Conservation (phyloP, 2,329 filamentous ascomycete genomes). For the Huntiella omanensis region DNA sequence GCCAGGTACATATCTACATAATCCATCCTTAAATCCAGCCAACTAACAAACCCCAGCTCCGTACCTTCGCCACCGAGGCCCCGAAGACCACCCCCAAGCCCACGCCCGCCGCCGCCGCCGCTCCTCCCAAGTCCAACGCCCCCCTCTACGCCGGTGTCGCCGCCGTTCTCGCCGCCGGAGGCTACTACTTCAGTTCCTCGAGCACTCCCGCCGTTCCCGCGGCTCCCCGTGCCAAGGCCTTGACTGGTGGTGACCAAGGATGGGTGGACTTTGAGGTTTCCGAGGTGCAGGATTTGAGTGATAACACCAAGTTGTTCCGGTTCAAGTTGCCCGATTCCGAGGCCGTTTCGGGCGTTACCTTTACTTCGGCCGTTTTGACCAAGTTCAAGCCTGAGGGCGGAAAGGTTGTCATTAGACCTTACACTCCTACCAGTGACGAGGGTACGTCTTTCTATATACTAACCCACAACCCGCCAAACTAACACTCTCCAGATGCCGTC, state of each 20-base stretch:
- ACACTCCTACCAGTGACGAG: constrained; percentile 83
- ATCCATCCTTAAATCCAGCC: neutral
- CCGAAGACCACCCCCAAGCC: constrained; percentile 29
- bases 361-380: constrained; percentile 77
- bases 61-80: constrained; percentile 34
- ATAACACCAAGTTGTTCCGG: constrained; percentile 85
- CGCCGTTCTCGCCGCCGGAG: constrained; percentile 36
- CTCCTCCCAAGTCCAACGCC: constrained; percentile 30
- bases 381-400: constrained; percentile 74
- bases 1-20: constrained; percentile 32
- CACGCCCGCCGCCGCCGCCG: constrained; percentile 30
- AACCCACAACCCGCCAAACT: neutral
- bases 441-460: constrained; percentile 25
- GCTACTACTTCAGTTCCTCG: constrained; percentile 37
- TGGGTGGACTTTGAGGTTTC: constrained; percentile 69
- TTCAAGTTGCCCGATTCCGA: constrained; percentile 76
- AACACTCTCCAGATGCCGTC: constrained; percentile 35
- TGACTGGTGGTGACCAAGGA: constrained; percentile 77
- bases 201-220: constrained; percentile 36
- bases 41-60: constrained; percentile 17
- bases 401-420: constrained; percentile 78
- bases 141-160: constrained; percentile 44
- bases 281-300: constrained; percentile 62
- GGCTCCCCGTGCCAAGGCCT: constrained; percentile 26
- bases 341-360: constrained; percentile 60